Evolutionary conservation across 257 asterid genomes (phyloP), one percentile per base, ranked within the genome.

Genomic region (Petunia secreta): DNA sequence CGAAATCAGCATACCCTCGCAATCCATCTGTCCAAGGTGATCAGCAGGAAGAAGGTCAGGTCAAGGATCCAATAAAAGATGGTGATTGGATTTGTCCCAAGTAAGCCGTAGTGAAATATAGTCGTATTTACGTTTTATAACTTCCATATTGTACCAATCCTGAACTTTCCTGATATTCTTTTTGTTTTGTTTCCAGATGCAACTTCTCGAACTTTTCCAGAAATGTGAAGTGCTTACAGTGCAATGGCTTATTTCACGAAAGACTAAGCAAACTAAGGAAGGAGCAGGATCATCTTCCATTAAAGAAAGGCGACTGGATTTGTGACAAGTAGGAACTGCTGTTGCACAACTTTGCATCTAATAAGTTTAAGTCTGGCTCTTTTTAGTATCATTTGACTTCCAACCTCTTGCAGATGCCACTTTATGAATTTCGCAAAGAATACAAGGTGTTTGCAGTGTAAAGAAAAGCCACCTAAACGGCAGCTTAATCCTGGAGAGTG

Each of bases 221-320:
- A 78, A 93, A 94, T 66, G 37, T 89, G 77, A 92, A 89, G 87
- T 96, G 99, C 84, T 88, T 94, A 79, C 88, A 85, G 36, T 96
- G 99, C 81, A 84, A 89, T 73, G 78, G 80, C 79, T 80, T 92
- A 39, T 86, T 64, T 75, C 81, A 82, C 81, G 98, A 92, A 83
- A 91, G 89, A 60, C 82, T 91, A 15, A 81, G 52, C 80, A 84
- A 75, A 75, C 65, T 94, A 84, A 83, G 90, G 7, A 92, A 85
- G 82, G 97, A 91, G 71, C 95, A 87, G 85, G 95, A 85, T 38
- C 80, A 91, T 79, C 92, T 94, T 80, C 99, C 95, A 5, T 80
- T 90, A 85, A 96, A 91, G 95, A 94, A 90, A 87, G 99, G 99
- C 81, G 99, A 94, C 87, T 94, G 99, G 99, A 87, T 85, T 66